Evolutionary conservation across 768 basidiomycete species (phyloP).

Genomic region (Leccinum disarticulatum): DNA sequence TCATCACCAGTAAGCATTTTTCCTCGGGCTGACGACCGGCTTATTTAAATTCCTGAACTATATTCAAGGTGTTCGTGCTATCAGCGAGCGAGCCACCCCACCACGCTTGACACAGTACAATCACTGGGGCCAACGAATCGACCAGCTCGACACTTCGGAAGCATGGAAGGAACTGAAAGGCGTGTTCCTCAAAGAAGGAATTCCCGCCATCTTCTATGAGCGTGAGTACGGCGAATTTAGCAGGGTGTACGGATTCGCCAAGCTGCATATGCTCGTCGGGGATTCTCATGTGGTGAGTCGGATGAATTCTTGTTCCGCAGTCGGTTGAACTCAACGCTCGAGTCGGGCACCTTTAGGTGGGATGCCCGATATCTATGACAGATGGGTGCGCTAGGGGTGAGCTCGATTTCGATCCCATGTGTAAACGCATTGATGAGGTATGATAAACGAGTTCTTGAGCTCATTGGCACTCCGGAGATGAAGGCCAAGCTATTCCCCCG

Average conservation of each 20-base stretch:
- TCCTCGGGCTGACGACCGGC: neutral
- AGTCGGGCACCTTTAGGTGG: conserved; percentile 40
- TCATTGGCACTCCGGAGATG: conserved; percentile 59
- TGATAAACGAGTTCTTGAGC: conserved; percentile 52
- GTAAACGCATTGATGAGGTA: neutral
- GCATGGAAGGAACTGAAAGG: conserved; percentile 72
- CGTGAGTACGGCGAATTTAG: conserved; percentile 60
- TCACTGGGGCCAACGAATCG: conserved; percentile 68
- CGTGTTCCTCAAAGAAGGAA: conserved; percentile 61
- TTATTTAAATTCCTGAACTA: neutral
- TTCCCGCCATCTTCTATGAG: conserved; percentile 68
- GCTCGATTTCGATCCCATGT: conserved; percentile 5
- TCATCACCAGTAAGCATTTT: conserved; percentile 46
- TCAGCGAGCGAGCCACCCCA: conserved; percentile 43
- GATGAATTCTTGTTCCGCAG: neutral
- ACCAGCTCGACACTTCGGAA: conserved; percentile 67
- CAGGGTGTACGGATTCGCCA: conserved; percentile 64
- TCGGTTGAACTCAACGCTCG: neutral
- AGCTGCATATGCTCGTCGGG: conserved; percentile 58
- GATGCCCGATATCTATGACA: conserved; percentile 79
- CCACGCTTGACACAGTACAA: conserved; percentile 68
- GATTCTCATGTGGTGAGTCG: conserved; percentile 59
- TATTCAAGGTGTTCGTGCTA: conserved; percentile 49
- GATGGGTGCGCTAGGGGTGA: conserved; percentile 68
- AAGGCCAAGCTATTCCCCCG: conserved; percentile 57